Conservation (phyloP, 2,329 filamentous ascomycete species). For the Fusarium sororula region DNA sequence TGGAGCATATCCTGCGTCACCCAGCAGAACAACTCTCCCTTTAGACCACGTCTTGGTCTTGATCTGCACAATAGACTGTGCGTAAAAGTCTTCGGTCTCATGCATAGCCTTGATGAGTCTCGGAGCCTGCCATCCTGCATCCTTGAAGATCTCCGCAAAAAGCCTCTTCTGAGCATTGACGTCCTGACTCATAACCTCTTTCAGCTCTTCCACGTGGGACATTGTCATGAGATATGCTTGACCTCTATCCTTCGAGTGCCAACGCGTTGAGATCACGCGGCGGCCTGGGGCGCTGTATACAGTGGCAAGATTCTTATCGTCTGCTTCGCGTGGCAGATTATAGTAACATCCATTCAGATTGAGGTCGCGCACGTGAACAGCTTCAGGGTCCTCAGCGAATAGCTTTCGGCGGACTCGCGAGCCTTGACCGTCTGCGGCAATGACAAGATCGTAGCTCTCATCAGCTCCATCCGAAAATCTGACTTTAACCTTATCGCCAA, state of each 20-base stretch:
- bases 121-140: conserved; percentile 56
- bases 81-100: conserved; percentile 55
- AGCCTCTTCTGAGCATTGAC: conserved; percentile 50
- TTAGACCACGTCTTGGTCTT: conserved; percentile 48
- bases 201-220: conserved; percentile 43
- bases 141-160: conserved; percentile 52
- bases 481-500: conserved; percentile 15
- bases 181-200: conserved; percentile 34
- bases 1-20: conserved; percentile 60
- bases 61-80: conserved; percentile 54
- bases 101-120: conserved; percentile 50
- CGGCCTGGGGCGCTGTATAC: conserved; percentile 16
- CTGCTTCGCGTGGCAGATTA: background rate
- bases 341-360: conserved; percentile 23
- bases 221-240: conserved; percentile 42
- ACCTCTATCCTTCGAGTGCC: conserved; percentile 36
- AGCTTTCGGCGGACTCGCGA: conserved; percentile 8
- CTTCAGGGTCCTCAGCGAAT: conserved; percentile 15
- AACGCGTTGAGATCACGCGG: conserved; percentile 22
- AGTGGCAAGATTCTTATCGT: conserved; percentile 18
- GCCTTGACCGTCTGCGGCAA: conserved; percentile 26
- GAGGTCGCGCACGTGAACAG: conserved; percentile 5
- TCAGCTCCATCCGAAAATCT: background rate
- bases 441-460: conserved; percentile 25
- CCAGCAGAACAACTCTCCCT: conserved; percentile 54